Evolutionary conservation across 768 basidiomycete species (phyloP), one percentile per base, ranked within the genome.

Genomic region (Thelephora aurantiotincta): DNA sequence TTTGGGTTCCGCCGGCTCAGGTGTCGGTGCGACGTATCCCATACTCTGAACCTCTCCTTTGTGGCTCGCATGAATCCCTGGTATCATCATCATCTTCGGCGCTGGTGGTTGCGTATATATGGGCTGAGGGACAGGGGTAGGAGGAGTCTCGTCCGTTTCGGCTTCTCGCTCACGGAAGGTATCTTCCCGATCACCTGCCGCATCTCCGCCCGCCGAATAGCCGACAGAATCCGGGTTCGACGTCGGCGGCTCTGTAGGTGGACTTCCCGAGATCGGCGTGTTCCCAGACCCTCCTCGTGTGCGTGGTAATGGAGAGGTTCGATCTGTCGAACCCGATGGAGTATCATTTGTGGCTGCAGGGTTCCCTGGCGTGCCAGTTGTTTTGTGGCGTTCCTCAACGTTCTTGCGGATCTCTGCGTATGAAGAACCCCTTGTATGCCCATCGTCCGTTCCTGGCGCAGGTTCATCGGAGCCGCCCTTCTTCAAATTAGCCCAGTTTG

Each of bases 41-140:
- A 91, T 72, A 3, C 86, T 82, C 79, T 86, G 85, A 37, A 89
- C 75, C 51, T 90, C 85, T 7, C 82, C 83, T n/a, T 76, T 77
- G 57, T 89, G 81, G 54, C 79, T 84, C 2, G 77, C 85, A 56
- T 89, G 87, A 50, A 91, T 91, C 1, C 85, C 84, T 7, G 88
- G 88, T 52, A 91, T 90, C 12, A 76, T 79, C 88, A 91, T 91
- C 36, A 73, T 81, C 55, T 77, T 82, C 26, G 77, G 81, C 58
- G 79, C 77, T 6, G 68, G 60, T 2, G 87, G 87, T 57, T 89
- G 88, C 14, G 78, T 77, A 53, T 80, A 76, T 53, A 85, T 84
- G 6, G 80, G 75, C 14, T 68, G 63, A 9, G 58, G 38, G 9
- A 4, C 12, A 18, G 4, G 38, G 26, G 26, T 9, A 4, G 19